Percentiles rank a stretch among this genome's conserved stretches.
Evolutionary conservation across 768 basidiomycete species (phyloP).

Genomic region (Tricholoma terreum): DNA sequence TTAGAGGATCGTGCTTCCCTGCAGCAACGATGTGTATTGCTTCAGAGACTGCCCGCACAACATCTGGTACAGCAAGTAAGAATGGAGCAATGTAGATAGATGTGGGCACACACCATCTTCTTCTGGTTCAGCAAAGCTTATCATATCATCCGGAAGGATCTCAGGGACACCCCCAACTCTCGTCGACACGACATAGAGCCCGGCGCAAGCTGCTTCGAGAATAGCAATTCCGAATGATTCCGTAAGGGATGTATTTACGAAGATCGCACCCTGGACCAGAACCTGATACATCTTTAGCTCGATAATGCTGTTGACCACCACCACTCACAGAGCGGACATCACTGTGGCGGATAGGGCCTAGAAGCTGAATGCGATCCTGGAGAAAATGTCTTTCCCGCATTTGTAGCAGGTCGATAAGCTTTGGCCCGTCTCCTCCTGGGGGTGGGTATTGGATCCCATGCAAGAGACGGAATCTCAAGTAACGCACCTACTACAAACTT

Average conservation of each 20-base stretch:
- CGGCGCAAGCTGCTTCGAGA: conserved; percentile 93
- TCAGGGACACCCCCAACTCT: conserved; percentile 95
- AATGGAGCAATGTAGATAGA: not conserved
- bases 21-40: conserved; percentile 69
- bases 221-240: conserved; percentile 98
- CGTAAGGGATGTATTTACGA: conserved; percentile 92
- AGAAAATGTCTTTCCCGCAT: conserved; percentile 90
- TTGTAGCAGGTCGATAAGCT: conserved; percentile 90
- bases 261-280: conserved; percentile 84
- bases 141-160: conserved; percentile 91
- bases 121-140: conserved; percentile 90
- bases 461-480: not conserved
- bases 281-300: conserved; percentile 45
- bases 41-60: conserved; percentile 77
- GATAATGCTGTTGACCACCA: not conserved
- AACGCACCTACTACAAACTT: conserved; percentile 78
- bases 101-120: conserved; percentile 69
- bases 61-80: conserved; percentile 46
- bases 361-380: conserved; percentile 88
- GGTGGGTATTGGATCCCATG: not conserved
- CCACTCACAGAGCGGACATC: conserved; percentile 76
- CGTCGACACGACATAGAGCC: conserved; percentile 91
- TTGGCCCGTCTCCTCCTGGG: conserved; percentile 93
- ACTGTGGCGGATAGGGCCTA: conserved; percentile 76
- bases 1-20: conserved; percentile 70